phyloP scores from a whole-genome alignment of 306 rosid species.

The Elaeagnus macrophylla region DNA sequence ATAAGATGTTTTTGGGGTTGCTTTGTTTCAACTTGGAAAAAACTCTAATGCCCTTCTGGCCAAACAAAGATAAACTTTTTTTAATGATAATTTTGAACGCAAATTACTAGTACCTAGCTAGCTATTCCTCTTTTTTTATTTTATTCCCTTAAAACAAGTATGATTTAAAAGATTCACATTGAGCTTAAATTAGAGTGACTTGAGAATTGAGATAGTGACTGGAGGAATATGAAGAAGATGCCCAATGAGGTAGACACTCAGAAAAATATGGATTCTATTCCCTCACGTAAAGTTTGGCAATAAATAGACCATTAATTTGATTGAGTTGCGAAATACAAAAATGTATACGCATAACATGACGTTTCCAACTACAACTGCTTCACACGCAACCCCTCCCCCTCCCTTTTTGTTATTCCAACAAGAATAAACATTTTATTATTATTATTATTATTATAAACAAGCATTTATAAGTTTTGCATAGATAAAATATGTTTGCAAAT shows the following conservation, averaged over 20 bases:
- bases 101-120: too few species aligned
- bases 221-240: conserved; percentile 8
- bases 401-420: conserved; percentile 1
- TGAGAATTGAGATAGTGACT: too few species aligned
- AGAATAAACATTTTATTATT: not conserved
- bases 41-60: too few species aligned
- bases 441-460: not conserved
- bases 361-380: not conserved
- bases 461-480: not conserved
- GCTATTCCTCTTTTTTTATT: too few species aligned
- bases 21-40: too few species aligned
- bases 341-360: not conserved
- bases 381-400: conserved; percentile 15
- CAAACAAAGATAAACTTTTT: too few species aligned
- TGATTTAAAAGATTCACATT: too few species aligned
- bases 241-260: conserved; percentile 14
- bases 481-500: too few species aligned
- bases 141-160: too few species aligned
- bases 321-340: conserved; percentile 6
- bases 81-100: too few species aligned
- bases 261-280: conserved; percentile 13
- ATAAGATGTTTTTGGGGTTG: too few species aligned
- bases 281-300: conserved; percentile 15
- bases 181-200: too few species aligned
- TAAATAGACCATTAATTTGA: conserved; percentile 1